These are phyloP conservation scores for Mortierella sp. DNA, from an alignment of 371 early-diverging fungal species.

Conservation along the genomic window DNA sequence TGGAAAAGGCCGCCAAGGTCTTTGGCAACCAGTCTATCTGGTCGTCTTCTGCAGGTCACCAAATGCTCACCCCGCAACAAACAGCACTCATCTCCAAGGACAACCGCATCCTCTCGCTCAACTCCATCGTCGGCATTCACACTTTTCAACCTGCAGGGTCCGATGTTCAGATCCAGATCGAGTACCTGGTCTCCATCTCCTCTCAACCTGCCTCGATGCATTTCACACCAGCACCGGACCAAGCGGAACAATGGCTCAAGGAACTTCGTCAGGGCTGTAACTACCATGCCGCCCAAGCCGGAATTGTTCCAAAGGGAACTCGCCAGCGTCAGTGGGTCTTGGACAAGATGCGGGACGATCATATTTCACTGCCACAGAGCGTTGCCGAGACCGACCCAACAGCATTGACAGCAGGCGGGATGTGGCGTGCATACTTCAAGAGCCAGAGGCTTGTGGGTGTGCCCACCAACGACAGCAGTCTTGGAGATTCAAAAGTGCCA, in stretches of 20 bases:
- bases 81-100: conserved; percentile 45
- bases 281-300: conserved; percentile 39
- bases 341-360: conserved; percentile 41
- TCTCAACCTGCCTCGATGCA: conserved; percentile 47
- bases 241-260: conserved; percentile 33
- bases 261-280: conserved; percentile 52
- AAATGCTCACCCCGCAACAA: conserved; percentile 48
- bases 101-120: conserved; percentile 35
- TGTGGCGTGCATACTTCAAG: conserved; percentile 52
- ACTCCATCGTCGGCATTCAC: conserved; percentile 45
- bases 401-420: conserved; percentile 45
- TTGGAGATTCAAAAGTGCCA: conserved; percentile 33
- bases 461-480: conserved; percentile 15
- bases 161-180: conserved; percentile 35
- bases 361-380: conserved; percentile 42
- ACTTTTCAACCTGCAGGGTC: conserved; percentile 25
- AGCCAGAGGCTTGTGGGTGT: conserved; percentile 44
- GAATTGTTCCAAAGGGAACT: conserved; percentile 35
- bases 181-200: conserved; percentile 40
- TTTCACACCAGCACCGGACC: conserved; percentile 40
- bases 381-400: conserved; percentile 47
- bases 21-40: conserved; percentile 52
- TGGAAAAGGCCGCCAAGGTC: conserved; percentile 51
- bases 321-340: conserved; percentile 52
- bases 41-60: conserved; percentile 49